phyloP scores from a whole-genome alignment of 2,329 filamentous ascomycete genomes.

The Coleophoma eucalyptorum region DNA sequence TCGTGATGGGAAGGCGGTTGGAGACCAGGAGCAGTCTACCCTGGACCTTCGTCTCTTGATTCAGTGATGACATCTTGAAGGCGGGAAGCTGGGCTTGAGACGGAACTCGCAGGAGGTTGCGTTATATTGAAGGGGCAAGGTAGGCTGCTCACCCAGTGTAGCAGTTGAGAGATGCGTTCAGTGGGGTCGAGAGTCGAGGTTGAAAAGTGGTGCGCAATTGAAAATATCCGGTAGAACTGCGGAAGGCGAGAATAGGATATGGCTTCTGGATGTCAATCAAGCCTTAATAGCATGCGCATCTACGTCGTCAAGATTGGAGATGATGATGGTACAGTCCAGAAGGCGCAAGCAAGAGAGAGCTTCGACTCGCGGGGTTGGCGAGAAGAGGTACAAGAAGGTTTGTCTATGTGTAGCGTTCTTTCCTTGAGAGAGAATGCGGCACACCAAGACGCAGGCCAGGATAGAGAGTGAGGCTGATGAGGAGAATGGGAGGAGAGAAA shows the following conservation, averaged over 20 bases:
- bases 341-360: too few relatives aligned
- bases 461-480: too few relatives aligned
- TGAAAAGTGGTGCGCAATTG: neutral
- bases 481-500: too few relatives aligned
- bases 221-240: slow-evolving; percentile 1
- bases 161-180: too few relatives aligned
- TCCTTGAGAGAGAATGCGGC: too few relatives aligned
- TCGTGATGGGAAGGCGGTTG: slow-evolving; percentile 93
- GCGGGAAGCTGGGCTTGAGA: too few relatives aligned
- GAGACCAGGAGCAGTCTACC: slow-evolving; percentile 75
- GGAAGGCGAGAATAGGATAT: neutral
- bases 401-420: too few relatives aligned
- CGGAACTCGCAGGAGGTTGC: neutral
- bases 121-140: neutral
- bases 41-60: slow-evolving; percentile 16
- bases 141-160: neutral
- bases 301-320: neutral
- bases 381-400: too few relatives aligned
- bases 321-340: neutral
- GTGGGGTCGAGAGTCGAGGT: neutral
- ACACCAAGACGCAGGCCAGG: too few relatives aligned
- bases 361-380: too few relatives aligned
- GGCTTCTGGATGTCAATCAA: slow-evolving; percentile 3
- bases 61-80: slow-evolving; percentile 19
- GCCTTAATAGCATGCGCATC: slow-evolving; percentile 14